phyloP scores from a whole-genome alignment of 345 rosid genomes.

The Pistacia atlantica region DNA sequence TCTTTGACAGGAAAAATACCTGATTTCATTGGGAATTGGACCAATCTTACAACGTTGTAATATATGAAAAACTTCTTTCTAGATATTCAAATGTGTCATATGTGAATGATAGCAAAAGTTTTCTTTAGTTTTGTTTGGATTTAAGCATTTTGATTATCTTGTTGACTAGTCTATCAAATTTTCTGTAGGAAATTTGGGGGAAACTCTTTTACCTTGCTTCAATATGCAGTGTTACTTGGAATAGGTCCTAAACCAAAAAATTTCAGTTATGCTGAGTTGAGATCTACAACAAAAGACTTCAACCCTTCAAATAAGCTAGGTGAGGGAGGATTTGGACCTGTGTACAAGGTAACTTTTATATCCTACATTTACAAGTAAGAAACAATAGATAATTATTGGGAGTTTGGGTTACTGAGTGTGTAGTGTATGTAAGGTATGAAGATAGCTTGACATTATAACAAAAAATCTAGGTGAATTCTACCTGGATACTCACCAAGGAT shows the following conservation, averaged over 20 bases:
- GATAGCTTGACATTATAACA: not conserved
- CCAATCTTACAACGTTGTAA: slow-evolving; percentile 23
- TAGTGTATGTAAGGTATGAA: not conserved
- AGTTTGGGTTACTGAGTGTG: not conserved
- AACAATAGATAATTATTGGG: too few species aligned
- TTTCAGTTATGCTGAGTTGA: too few species aligned
- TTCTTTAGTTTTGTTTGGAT: not conserved
- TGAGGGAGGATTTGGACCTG: slow-evolving; percentile 47
- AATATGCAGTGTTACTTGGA: too few species aligned
- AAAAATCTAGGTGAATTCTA: not conserved
- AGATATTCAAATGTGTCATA: not conserved
- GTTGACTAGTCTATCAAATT: not conserved
- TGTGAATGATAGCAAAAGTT: not conserved
- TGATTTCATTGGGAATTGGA: slow-evolving; percentile 43
- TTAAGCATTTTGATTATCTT: not conserved
- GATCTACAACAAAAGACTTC: not conserved
- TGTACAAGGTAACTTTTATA: slow-evolving; percentile 34
- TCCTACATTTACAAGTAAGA: too few species aligned
- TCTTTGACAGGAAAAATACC: slow-evolving; percentile 43
- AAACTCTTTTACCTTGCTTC: slow-evolving; percentile 24
- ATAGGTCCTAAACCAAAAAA: too few species aligned
- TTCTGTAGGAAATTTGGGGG: slow-evolving; percentile 59
- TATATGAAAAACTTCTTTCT: not conserved
- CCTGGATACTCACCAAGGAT: not conserved
- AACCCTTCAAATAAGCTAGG: slow-evolving; percentile 39